These are phyloP conservation scores for Striga asiatica DNA, from an alignment of 257 asterid genomes.

Conservation along the genomic window DNA sequence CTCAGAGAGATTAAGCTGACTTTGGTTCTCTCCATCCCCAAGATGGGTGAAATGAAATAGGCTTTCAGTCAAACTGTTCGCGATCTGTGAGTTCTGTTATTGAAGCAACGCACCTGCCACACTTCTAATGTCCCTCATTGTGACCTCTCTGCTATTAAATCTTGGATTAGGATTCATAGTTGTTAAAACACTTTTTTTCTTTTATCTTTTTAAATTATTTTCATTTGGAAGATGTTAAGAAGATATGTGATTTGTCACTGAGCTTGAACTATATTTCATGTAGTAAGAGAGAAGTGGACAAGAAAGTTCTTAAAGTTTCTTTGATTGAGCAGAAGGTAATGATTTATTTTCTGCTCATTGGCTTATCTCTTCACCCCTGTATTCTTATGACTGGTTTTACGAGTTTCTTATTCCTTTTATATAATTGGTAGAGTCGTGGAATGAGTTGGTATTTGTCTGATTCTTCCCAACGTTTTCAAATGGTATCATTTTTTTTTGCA, in stretches of 20 bases:
- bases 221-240: neutral
- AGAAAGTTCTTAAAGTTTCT: constrained; percentile 93
- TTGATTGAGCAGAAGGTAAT: constrained; percentile 81
- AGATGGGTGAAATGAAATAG: constrained; percentile 72
- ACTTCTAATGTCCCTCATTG: constrained; percentile 4
- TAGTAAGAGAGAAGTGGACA: constrained; percentile 97
- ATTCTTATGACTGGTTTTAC: neutral
- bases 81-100: constrained; percentile 57
- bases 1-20: constrained; percentile 14
- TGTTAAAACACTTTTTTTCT: too few species aligned
- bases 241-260: neutral
- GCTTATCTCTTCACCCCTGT: neutral
- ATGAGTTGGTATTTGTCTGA: neutral
- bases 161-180: neutral
- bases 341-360: constrained; percentile 4
- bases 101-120: neutral
- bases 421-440: neutral
- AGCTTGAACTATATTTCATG: constrained; percentile 23
- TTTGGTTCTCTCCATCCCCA: constrained; percentile 25
- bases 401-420: neutral
- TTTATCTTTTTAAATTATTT: neutral
- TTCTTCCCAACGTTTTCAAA: too few species aligned
- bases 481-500: too few species aligned
- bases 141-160: constrained; percentile 2
- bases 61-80: constrained; percentile 89